Evolutionary conservation across 768 basidiomycete genomes (phyloP), one percentile per base, ranked within the genome.

Genomic region (Phanerodontia chrysosporium): DNA sequence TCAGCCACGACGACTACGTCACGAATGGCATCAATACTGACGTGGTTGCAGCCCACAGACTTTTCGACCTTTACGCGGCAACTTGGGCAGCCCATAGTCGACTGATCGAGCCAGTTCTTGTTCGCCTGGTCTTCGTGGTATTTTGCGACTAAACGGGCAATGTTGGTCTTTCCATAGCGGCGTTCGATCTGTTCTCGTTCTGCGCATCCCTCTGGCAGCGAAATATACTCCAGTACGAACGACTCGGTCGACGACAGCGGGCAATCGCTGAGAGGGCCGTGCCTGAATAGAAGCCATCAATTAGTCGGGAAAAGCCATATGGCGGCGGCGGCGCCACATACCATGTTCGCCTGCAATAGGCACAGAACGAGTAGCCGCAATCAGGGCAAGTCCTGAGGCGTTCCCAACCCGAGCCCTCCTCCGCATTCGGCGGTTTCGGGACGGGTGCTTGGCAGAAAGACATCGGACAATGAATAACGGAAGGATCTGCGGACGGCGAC

Each of bases 21-120:
- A 48, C 27, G 28, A 14, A 53, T 39, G 48, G 36, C 46, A 29
- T 39, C 21, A 39, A 12, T 30, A 66, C 72, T 60, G 62, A 93
- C 92, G 74, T 96, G 94, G 71, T 95, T 95, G 73, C 94, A 95
- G 1, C 93, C 93, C 59, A 79, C 64, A 18, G 78, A 81, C 73
- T 92, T 91, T 73, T 91, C 88, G 12, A 94, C 87, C 59, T 81
- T 76, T 14, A 90, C 79, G 18, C 70, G 65, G 72, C 94, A 95
- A 5, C 84, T 84, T 3, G 92, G 89, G 68, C 90, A 91, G 21
- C 76, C 75, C 72, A 79, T 87, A 12, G 93, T 90, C 44, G 81
- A 83, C 32, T 74, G 67, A 28, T 84, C 78, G 27, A 95, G 75
- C 90, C 90, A 95, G 64, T 81, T 74, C 64, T 77, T 79, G 71